phyloP scores from a whole-genome alignment of 257 asterid genomes.

The Thymus quinquecostatus region DNA sequence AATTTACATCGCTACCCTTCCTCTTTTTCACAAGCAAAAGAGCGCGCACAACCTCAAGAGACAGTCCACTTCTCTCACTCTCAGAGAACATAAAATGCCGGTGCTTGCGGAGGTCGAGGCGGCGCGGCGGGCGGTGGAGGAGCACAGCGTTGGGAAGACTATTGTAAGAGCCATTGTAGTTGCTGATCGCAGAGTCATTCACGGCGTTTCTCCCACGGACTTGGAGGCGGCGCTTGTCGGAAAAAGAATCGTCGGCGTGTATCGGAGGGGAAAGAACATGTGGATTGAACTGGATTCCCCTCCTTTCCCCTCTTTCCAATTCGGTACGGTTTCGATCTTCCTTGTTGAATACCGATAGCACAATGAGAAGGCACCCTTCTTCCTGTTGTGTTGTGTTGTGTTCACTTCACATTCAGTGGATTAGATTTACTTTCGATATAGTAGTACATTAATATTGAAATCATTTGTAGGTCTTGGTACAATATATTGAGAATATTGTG shows the following conservation, averaged over 20 bases:
- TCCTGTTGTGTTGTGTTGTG: neutral
- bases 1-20: too few relatives aligned
- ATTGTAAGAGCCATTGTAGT: conserved; percentile 66
- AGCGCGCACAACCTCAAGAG: too few relatives aligned
- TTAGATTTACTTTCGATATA: too few relatives aligned
- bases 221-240: conserved; percentile 81
- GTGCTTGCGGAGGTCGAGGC: conserved; percentile 99
- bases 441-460: too few relatives aligned
- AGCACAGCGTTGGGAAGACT: conserved; percentile 81
- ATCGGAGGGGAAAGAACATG: conserved; percentile 97
- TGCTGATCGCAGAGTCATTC: conserved; percentile 81
- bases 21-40: too few relatives aligned
- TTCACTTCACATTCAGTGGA: too few relatives aligned
- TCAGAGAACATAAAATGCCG: conserved; percentile 65
- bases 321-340: conserved; percentile 52
- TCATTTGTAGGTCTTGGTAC: too few relatives aligned
- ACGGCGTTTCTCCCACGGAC: conserved; percentile 70
- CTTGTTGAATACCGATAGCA: neutral
- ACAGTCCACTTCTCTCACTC: too few relatives aligned
- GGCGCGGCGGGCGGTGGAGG: conserved; percentile 87
- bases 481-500: too few relatives aligned
- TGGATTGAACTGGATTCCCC: conserved; percentile 95
- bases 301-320: conserved; percentile 94
- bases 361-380: neutral
- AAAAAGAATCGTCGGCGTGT: conserved; percentile 80